Evolutionary conservation across 805 yeast genomes (phyloP), one percentile per base, ranked within the genome.

Genomic region (Priceomyces medius): DNA sequence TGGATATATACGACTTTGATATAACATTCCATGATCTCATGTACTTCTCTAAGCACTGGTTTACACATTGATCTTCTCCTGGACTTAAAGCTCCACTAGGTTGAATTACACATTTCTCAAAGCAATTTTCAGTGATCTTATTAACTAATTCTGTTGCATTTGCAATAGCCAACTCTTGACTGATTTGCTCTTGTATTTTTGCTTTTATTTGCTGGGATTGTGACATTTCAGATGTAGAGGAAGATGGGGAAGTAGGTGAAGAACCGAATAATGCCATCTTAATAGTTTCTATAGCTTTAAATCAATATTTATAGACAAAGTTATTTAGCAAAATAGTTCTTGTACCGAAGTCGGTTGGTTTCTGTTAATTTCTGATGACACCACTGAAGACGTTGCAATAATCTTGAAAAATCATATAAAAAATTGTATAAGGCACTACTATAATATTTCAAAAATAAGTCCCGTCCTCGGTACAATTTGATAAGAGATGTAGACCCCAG

Each of bases 21-120:
- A 90, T 74, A 41, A 83, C 72, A 54, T 89, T 88, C 97, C 97
- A 90, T 24, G 95, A 81, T 61, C 85, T 79, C 91, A 89, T 83
- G 64, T 87, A 90, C 66, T 88, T 90, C 49, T 84, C 82, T 52
- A 85, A 74, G 61, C 98, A 90, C 60, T 82, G 84, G 44, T 74
- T 78, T 36, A 87, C 75, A 66, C 97, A 89, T 20, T 63, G 64
- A 42, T 79, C 78, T 54, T 89, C 88, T 5, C 67, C 73, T 2
- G 70, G 50, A 37, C 68, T 61, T 42, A 80, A 56, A 10, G 67
- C 49, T 16, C 74, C 54, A 29, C 80, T 79, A 13, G 96, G 96
- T 32, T 71, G 72, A 12, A 62, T 62, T 37, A 87, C 71, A 64
- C 97, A 90, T 60, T 81, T 79, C 37, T 83, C 84, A 61, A 85